Evolutionary conservation across 169 alveolate species (phyloP).

Genomic region (Sarcocystis neurona): DNA sequence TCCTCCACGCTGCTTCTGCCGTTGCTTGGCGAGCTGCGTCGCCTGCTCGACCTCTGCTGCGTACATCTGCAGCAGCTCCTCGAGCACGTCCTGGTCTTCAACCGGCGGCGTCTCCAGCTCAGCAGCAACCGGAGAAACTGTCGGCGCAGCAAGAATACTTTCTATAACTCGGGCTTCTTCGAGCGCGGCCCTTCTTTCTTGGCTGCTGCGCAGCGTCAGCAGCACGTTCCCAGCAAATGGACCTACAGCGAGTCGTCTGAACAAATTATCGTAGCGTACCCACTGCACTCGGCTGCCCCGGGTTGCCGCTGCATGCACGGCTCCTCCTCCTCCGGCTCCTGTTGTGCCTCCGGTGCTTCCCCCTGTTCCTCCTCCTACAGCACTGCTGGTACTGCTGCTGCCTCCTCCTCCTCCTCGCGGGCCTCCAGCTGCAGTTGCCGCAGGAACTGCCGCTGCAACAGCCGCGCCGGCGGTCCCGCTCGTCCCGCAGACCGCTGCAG

Average conservation of each 20-base stretch:
- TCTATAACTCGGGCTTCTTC: constrained; percentile 62
- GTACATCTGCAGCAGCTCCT: constrained; percentile 51
- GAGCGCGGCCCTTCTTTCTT: constrained; percentile 47
- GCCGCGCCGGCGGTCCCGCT: too few species aligned
- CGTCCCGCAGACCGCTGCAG: too few species aligned
- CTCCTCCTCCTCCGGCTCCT: constrained; percentile 50
- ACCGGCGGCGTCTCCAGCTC: constrained; percentile 29
- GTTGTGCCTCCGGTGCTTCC: constrained; percentile 22
- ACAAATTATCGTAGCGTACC: constrained; percentile 53
- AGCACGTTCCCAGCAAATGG: constrained; percentile 57
- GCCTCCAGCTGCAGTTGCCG: not conserved
- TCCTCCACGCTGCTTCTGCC: not conserved
- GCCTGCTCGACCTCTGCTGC: constrained; percentile 28
- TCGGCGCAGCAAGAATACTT: constrained; percentile 21
- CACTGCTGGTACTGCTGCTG: not conserved
- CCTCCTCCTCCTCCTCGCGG: not conserved
- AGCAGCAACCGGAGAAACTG: constrained; percentile 23
- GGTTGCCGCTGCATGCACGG: constrained; percentile 57
- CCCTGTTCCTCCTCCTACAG: constrained; percentile 37
- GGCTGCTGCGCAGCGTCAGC: constrained; percentile 4
- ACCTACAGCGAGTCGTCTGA: constrained; percentile 60
- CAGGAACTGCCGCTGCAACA: too few species aligned
- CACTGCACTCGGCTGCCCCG: constrained; percentile 65
- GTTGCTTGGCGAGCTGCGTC: not conserved
- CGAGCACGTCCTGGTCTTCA: constrained; percentile 46